Evolutionary conservation across 2,329 filamentous ascomycete species (phyloP).

Genomic region (Myriosclerotinia duriaeana): DNA sequence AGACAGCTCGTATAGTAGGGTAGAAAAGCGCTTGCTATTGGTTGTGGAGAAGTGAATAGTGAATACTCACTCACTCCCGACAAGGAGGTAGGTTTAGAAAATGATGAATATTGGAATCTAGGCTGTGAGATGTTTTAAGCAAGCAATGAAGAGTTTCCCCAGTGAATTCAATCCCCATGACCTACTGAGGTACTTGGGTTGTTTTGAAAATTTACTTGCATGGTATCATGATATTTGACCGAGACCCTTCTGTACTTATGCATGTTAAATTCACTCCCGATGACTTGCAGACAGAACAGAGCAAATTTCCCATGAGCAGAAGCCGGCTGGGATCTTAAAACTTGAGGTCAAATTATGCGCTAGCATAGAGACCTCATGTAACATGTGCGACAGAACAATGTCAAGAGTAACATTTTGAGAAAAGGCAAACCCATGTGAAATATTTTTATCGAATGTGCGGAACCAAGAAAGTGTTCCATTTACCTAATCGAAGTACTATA

Average conservation of each 20-base stretch:
- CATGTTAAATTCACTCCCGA: too few relatives aligned
- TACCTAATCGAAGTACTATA: background rate
- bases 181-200: background rate
- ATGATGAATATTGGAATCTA: background rate
- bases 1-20: too few relatives aligned
- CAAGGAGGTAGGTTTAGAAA: background rate
- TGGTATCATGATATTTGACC: background rate
- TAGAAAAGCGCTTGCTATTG: background rate
- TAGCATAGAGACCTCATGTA: background rate
- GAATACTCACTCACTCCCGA: background rate
- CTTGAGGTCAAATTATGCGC: background rate
- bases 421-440: too few relatives aligned
- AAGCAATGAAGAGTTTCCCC: background rate
- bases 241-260: too few relatives aligned
- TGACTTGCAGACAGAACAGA: background rate
- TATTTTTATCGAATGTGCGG: too few relatives aligned
- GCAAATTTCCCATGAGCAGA: background rate
- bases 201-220: too few relatives aligned
- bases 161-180: background rate
- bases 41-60: background rate
- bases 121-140: background rate
- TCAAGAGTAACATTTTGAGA: background rate
- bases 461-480: rapidly evolving
- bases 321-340: background rate
- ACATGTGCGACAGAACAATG: background rate